These are phyloP conservation scores for Phyllosticta paracitricarpa DNA, from an alignment of 2,329 filamentous ascomycete genomes.

Conservation along the genomic window DNA sequence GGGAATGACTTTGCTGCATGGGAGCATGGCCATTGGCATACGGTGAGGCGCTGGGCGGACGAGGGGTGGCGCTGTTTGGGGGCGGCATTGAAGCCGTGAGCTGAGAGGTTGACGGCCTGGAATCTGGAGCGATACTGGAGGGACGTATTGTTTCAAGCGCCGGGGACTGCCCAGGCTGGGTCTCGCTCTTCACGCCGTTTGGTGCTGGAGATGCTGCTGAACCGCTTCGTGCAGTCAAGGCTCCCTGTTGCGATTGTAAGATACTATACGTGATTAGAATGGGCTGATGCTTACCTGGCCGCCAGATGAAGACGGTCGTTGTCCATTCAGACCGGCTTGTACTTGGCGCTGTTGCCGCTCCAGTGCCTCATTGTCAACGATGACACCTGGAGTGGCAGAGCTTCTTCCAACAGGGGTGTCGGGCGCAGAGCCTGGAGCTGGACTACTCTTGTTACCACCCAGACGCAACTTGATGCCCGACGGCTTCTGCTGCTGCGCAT, in stretches of 20 bases:
- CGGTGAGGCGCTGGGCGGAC: conserved; percentile 32
- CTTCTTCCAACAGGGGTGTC: conserved; percentile 31
- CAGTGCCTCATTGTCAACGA: conserved; percentile 46
- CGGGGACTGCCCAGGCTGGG: conserved; percentile 31
- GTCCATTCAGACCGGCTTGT: conserved; percentile 38
- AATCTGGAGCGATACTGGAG: conserved; percentile 26
- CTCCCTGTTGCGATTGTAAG: conserved; percentile 1
- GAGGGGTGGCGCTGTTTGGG: conserved; percentile 23
- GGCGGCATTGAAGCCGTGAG: conserved; percentile 27
- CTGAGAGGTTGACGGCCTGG: conserved; percentile 21
- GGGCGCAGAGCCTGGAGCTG: conserved; percentile 21
- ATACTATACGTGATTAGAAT: not conserved
- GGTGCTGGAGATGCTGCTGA: conserved; percentile 18
- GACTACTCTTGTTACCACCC: conserved; percentile 37
- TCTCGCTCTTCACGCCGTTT: conserved; percentile 34
- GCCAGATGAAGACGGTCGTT: conserved; percentile 18
- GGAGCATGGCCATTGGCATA: conserved; percentile 15
- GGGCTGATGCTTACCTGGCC: conserved; percentile 17
- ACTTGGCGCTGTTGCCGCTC: conserved; percentile 43
- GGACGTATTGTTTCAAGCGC: conserved; percentile 30
- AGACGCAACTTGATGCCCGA: conserved; percentile 57
- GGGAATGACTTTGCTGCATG: not conserved
- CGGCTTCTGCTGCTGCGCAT: conserved; percentile 19
- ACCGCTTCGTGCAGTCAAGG: conserved; percentile 30
- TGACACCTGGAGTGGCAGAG: conserved; percentile 38